A percentile compares a stretch with the other conserved stretches of the same genome.
phyloP scores from a whole-genome alignment of 1,284 basidiomycete genomes.

The Leccinum cinnamomeum region DNA sequence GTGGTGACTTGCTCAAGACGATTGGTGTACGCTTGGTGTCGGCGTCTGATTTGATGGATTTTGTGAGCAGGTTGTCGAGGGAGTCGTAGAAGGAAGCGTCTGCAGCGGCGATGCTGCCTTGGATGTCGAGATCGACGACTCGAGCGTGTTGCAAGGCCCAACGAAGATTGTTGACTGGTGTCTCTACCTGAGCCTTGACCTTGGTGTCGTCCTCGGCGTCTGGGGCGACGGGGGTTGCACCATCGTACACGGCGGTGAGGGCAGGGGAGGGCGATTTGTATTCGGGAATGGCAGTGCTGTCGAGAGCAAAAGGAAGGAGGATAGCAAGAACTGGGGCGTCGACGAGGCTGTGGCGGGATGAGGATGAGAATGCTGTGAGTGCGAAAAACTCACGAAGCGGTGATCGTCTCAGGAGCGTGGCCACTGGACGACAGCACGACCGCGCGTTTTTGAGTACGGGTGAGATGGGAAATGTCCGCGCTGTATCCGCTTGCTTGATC shows the following conservation, averaged over 20 bases:
- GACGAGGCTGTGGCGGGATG: slow-evolving; percentile 29
- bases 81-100: slow-evolving; percentile 63
- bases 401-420: slow-evolving; percentile 12
- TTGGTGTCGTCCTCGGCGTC: slow-evolving; percentile 21
- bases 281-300: slow-evolving; percentile 42
- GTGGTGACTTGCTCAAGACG: neutral
- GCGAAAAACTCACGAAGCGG: slow-evolving; percentile 22
- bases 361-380: slow-evolving; percentile 7
- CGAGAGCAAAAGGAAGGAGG: slow-evolving; percentile 56
- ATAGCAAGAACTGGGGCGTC: slow-evolving; percentile 50
- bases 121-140: slow-evolving; percentile 69
- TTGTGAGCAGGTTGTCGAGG: slow-evolving; percentile 73
- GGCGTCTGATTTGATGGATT: slow-evolving; percentile 42
- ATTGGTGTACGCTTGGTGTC: slow-evolving; percentile 41
- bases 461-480: slow-evolving; percentile 40
- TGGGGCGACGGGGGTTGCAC: slow-evolving; percentile 41
- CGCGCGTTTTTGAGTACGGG: slow-evolving; percentile 39
- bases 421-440: slow-evolving; percentile 33
- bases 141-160: slow-evolving; percentile 64
- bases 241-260: slow-evolving; percentile 56
- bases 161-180: slow-evolving; percentile 43
- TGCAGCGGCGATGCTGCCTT: slow-evolving; percentile 45
- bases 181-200: slow-evolving; percentile 18
- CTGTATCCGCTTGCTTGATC: slow-evolving; percentile 48
- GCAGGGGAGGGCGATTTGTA: slow-evolving; percentile 47